These are phyloP conservation scores for Alternaria burnsii DNA, from an alignment of 2,329 filamentous ascomycete species.

Conservation along the genomic window DNA sequence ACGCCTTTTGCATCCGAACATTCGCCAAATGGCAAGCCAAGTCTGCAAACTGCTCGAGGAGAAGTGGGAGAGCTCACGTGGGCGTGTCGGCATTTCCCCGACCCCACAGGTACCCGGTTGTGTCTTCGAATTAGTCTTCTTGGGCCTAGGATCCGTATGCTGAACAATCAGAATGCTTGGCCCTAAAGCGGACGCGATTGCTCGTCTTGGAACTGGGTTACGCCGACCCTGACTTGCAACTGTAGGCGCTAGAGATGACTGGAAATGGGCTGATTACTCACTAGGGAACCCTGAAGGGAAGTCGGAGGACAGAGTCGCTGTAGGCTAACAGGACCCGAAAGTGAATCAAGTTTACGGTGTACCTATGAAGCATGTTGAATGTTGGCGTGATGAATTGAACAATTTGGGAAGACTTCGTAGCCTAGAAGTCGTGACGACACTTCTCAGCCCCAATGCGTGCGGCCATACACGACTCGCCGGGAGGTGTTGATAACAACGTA, in stretches of 20 bases:
- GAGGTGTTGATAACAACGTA: neutral
- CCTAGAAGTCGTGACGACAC: neutral
- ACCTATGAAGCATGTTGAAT: neutral
- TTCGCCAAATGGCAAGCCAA: constrained; percentile 15
- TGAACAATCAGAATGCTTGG: constrained; percentile 25
- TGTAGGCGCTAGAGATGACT: constrained; percentile 1
- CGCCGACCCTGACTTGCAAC: constrained; percentile 3
- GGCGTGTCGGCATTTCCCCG: constrained; percentile 25
- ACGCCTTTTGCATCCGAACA: constrained; percentile 24
- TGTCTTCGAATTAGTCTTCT: constrained; percentile 16
- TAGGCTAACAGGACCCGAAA: neutral
- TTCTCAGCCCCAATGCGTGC: neutral
- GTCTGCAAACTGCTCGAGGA: constrained; percentile 2
- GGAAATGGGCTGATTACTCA: constrained; percentile 1
- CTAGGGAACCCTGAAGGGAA: neutral
- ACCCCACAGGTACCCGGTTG: constrained; percentile 12
- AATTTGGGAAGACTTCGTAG: neutral
- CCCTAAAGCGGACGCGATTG: constrained; percentile 1
- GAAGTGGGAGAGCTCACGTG: constrained; percentile 26
- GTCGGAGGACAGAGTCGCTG: neutral
- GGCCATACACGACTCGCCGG: neutral
- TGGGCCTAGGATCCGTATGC: constrained; percentile 20
- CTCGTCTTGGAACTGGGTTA: neutral
- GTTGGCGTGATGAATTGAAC: neutral
- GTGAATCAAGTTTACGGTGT: neutral